Base-by-base conservation (phyloP, 495 filamentous ascomycete genomes). In the Gamarada debralockiae region DNA sequence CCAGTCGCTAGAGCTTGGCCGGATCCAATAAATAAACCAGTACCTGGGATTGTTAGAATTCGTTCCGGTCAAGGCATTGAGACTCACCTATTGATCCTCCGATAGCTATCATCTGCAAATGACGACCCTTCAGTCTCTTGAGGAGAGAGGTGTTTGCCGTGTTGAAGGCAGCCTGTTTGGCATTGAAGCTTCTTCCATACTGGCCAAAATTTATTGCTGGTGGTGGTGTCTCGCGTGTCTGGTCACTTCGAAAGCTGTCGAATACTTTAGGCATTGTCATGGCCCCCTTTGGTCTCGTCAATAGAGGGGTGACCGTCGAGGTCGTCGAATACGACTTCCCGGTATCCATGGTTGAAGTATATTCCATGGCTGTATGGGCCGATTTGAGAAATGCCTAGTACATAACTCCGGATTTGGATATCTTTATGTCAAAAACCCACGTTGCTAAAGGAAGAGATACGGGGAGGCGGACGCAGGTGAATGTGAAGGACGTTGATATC, bases 71-170 rank as follows among this genome's bases (percentile, higher is more conserved):
- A 3, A 29, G 34, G n/a, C 3, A 14, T 50, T 83, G 86, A 54
- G 57, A 53, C 71, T 47, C 81, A 85, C 92, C 93, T 56, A 98
- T 97, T 3, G 88, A 92, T 27, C 93, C 93, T 57, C 91, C 91
- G 55, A 97, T 95, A 7, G 92, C 92, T 72, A 96, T 96, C 91
- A 96, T 96, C 75, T 96, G 91, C 53, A 96, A 65, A 75, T 97
- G 92, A 27, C 92, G 76, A 15, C 86, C 85, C 68, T 93, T 95
- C 50, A 97, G 67, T 57, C 77, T 80, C 54, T 91, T 74, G 37
- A 85, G 78, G 23, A 98, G 75, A 15, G 84, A 83, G 15, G 90
- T 86, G 44, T 83, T 74, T 0, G 92, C 92, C 0, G 91, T 92
- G 44, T 82, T 84, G 36, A 79, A 67, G 3, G 84, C 88, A 5